Evolutionary conservation across 306 rosid genomes (phyloP), one percentile per base, ranked within the genome.

Genomic region (Quercus berberidifolia): DNA sequence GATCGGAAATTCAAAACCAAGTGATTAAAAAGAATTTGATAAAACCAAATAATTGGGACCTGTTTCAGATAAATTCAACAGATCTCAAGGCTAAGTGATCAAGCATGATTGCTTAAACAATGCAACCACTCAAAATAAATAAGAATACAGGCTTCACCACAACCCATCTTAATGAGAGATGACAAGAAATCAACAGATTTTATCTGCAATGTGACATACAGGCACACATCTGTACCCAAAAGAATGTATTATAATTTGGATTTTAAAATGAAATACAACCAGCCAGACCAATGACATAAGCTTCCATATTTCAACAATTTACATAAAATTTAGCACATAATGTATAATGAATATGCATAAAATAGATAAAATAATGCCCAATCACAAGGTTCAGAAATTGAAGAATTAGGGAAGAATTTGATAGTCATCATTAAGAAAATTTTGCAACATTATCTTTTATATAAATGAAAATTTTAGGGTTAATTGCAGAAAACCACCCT

Each of bases 61-160:
- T 46, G 35, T 41, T 74, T 54, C 28, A 67, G 30, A 78, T 73
- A 68, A 75, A 23, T 55, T 76, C 74, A 68, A 52, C 52, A 30
- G 46, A 52, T 56, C 9, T 63, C 31, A 21, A 72, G 62, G 33
- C 57, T 30, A 71, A 17, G 79, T 8, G 7, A 83, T 62, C 63
- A 73, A 31, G 82, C 63, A 78, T 20, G 56, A 31, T n/a, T 43
- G 51, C 51, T 67, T 33, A 18, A 35, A 33, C 70, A 38, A 70
- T 26, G 55, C 17, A 7, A 4, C n/a, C 26, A 55, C 55, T 14
- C 2, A 68, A n/a, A 43, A 35, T 55, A 1, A 49, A 23, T 33
- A 64, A 69, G 55, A 18, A 52, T 25, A 23, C 59, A 70, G 81
- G 26, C 43, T 57, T 69, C 26, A 78, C 13, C 1, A 30, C 10